These are phyloP conservation scores for Candida koratica DNA, from an alignment of 805 yeast genomes.

Conservation along the genomic window DNA sequence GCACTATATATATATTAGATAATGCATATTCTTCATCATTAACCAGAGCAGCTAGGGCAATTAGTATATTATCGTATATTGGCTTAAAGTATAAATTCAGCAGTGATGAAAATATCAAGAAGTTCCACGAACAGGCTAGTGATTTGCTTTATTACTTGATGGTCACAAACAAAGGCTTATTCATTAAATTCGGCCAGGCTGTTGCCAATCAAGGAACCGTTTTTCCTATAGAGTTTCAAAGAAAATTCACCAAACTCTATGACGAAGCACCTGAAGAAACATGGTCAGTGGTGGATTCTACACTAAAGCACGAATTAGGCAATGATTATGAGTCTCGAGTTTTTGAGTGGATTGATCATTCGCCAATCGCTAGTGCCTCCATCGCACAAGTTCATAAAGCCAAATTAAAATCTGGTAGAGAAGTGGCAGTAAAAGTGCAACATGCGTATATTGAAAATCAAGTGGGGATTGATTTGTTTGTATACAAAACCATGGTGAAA, in stretches of 20 bases:
- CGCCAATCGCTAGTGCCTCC: conserved; percentile 71
- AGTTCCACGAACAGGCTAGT: conserved; percentile 54
- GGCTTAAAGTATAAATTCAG: conserved; percentile 57
- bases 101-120: conserved; percentile 13
- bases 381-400: conserved; percentile 70
- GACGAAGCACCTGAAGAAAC: conserved; percentile 64
- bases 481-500: conserved; percentile 50
- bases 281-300: conserved; percentile 44
- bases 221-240: conserved; percentile 63
- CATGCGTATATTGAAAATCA: conserved; percentile 61
- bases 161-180: conserved; percentile 43
- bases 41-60: conserved; percentile 50
- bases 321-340: conserved; percentile 19
- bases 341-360: conserved; percentile 47
- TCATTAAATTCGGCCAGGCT: conserved; percentile 75
- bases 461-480: conserved; percentile 55
- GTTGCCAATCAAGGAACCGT: conserved; percentile 70
- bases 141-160: conserved; percentile 29
- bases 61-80: conserved; percentile 44
- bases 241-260: conserved; percentile 52
- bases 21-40: conserved; percentile 42
- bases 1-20: conserved; percentile 8
- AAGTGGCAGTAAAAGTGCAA: conserved; percentile 65
- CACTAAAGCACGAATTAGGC: conserved; percentile 23
- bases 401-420: conserved; percentile 40